Evolutionary conservation across 148 eudicot species (phyloP).

Genomic region (Linanthus parryae): DNA sequence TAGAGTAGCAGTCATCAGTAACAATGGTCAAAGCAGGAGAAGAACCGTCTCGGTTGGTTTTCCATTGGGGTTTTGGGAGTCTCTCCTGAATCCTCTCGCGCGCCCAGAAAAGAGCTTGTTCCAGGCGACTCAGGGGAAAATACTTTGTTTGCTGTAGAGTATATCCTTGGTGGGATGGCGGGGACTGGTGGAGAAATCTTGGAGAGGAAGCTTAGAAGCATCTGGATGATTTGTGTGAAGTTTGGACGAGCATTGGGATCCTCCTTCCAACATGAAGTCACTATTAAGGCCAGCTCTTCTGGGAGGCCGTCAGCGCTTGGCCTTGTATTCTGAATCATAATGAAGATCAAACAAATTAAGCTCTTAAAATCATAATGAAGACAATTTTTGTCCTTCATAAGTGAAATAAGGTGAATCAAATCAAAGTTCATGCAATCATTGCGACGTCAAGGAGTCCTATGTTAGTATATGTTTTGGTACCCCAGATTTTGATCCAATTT

Average conservation of each 20-base stretch:
- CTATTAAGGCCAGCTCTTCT: slow-evolving; percentile 61
- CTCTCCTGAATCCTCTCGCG: slow-evolving; percentile 42
- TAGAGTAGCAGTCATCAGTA: no score
- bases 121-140: slow-evolving; percentile 91
- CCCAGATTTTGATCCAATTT: no score
- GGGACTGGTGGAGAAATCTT: slow-evolving; percentile 51
- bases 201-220: slow-evolving; percentile 62
- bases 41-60: slow-evolving; percentile 42
- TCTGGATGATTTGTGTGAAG: slow-evolving; percentile 76
- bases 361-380: neutral
- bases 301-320: slow-evolving; percentile 89
- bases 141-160: slow-evolving; percentile 61
- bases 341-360: slow-evolving; percentile 3
- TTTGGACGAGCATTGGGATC: slow-evolving; percentile 79
- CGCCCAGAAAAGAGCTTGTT: slow-evolving; percentile 72
- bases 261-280: slow-evolving; percentile 89
- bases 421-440: neutral
- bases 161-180: slow-evolving; percentile 50
- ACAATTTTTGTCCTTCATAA: neutral
- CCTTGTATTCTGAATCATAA: slow-evolving; percentile 57
- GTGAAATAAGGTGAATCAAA: neutral
- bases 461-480: neutral
- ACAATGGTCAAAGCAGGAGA: slow-evolving; percentile 65
- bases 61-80: slow-evolving; percentile 55
- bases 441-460: neutral